These are phyloP conservation scores for Suillus clintonianus DNA, from an alignment of 768 basidiomycete species.

Conservation along the genomic window DNA sequence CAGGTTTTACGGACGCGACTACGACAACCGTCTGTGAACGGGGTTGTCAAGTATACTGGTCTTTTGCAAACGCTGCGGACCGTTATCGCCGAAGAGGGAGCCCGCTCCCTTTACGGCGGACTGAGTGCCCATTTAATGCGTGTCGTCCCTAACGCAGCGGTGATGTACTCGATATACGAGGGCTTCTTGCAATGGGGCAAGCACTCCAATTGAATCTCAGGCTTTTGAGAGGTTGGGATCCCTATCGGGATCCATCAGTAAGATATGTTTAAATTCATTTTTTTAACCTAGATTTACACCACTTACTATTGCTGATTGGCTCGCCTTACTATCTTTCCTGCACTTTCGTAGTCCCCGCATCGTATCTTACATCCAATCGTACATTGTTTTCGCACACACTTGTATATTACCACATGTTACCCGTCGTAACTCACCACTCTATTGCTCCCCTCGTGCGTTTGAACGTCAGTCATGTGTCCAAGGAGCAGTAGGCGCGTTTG, in stretches of 20 bases:
- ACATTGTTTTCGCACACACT: constrained; percentile 15
- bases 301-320: constrained; percentile 14
- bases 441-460: not conserved
- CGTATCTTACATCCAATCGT: constrained; percentile 16
- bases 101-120: constrained; percentile 84
- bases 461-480: constrained; percentile 1
- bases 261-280: not conserved
- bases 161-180: constrained; percentile 97
- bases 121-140: constrained; percentile 94
- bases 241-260: not conserved
- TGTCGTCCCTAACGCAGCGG: constrained; percentile 94
- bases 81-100: constrained; percentile 89
- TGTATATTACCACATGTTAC: constrained; percentile 18
- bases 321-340: constrained; percentile 9
- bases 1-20: constrained; percentile 92
- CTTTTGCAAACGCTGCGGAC: constrained; percentile 82
- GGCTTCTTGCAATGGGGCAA: constrained; percentile 65
- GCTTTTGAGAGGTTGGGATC: not conserved
- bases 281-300: constrained; percentile 9
- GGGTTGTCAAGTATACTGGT: constrained; percentile 82
- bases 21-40: constrained; percentile 82
- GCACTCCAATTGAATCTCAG: not conserved
- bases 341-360: constrained; percentile 15
- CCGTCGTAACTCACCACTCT: constrained; percentile 26
- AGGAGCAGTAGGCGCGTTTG: not conserved